Evolutionary conservation across 176 grass and related monocot genomes (phyloP), one percentile per base, ranked within the genome.

Genomic region (Aechmea fasciata): DNA sequence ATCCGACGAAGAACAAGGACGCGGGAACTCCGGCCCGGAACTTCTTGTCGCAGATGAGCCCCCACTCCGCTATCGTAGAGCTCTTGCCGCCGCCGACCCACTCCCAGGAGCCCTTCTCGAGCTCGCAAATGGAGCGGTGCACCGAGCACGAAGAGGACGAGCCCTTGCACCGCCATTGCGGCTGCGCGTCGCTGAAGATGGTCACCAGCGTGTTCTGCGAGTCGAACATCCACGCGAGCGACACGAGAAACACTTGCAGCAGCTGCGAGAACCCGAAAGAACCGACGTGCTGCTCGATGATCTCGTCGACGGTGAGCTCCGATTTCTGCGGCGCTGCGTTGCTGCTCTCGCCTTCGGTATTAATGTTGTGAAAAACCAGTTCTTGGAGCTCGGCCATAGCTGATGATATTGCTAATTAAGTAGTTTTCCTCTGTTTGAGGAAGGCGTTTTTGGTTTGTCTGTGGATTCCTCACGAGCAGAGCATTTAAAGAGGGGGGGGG

Each of bases 31-130:
- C 83, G 20, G 78, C 83, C 48, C 3, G 9, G 67, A 86, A 86
- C 25, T 33, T 81, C 52, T 78, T 78, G 71, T 73, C 83, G 10
- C 83, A 86, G 18, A 81, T 23, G 75, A 86, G 83, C 63, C 65
- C 83, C 83, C 83, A 86, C 50, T 86, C 83, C 2, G 78, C 83
- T 68, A 86, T 70, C 12, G 70, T 86, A 13, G 83, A 81, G 78
- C 68, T 86, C 63, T 73, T 69, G 59, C 66, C 53, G 14, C 83
- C 78, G 15, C 67, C 78, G 19, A 86, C 69, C 78, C 83, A 86
- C 64, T 86, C 83, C 83, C 83, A 86, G 29, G 71, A 71, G 2
- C 69, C 62, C 5, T 62, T 62, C 52, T 71, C 71, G 10, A 86
- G 83, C 13, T 33, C 71, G 63, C 83, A 86, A 63, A 86, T 81